Evolutionary conservation across 2,329 filamentous ascomycete species (phyloP).

Genomic region (Thelonectria olida): DNA sequence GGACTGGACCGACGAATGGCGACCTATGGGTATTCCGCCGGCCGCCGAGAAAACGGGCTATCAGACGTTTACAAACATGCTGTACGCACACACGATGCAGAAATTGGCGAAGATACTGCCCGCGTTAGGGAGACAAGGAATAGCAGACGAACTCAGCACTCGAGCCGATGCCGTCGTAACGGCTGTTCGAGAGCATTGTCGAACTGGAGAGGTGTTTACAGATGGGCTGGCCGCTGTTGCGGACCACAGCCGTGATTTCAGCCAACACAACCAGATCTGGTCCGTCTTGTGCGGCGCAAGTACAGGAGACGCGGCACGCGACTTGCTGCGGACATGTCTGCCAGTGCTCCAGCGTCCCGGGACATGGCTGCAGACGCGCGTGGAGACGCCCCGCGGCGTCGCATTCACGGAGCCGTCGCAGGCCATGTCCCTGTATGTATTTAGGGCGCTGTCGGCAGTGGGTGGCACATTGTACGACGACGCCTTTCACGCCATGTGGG

Average conservation of each 20-base stretch:
- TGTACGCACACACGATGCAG: slow-evolving; percentile 51
- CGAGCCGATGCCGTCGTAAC: slow-evolving; percentile 27
- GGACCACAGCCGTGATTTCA: slow-evolving; percentile 40
- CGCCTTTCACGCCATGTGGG: slow-evolving; percentile 16
- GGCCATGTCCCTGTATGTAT: too few relatives aligned
- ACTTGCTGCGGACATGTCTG: not conserved
- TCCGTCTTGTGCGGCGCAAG: slow-evolving; percentile 44
- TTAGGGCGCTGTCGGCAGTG: too few relatives aligned
- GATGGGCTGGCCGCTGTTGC: slow-evolving; percentile 44
- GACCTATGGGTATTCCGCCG: slow-evolving; percentile 47
- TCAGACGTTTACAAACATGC: slow-evolving; percentile 34
- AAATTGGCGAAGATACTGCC: too few relatives aligned
- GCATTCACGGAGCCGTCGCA: too few relatives aligned
- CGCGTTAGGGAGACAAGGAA: too few relatives aligned
- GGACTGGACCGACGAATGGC: slow-evolving; percentile 44
- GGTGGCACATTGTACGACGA: too few relatives aligned
- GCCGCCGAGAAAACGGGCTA: slow-evolving; percentile 45
- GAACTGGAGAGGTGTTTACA: slow-evolving; percentile 44
- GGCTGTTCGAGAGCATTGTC: slow-evolving; percentile 43
- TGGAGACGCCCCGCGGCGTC: too few relatives aligned
- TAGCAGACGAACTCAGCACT: too few relatives aligned
- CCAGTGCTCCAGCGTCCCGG: too few relatives aligned
- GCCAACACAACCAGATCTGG: slow-evolving; percentile 49
- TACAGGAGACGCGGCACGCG: not conserved
- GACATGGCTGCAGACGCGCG: too few relatives aligned